Base-by-base conservation (phyloP, 345 rosid species). In the Geranium brycei region DNA sequence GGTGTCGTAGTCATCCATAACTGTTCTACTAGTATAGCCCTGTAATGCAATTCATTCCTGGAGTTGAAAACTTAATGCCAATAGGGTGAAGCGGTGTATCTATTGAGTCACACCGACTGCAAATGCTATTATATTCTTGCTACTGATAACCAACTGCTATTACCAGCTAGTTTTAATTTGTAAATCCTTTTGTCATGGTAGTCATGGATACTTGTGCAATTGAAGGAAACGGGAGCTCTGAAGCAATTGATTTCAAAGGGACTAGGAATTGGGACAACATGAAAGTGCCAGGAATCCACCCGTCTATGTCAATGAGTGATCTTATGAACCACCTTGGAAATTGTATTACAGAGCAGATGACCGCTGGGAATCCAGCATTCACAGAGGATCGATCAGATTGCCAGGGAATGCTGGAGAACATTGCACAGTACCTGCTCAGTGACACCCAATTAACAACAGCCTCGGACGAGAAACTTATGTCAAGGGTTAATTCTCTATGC, bases 401-500 rank as follows among this genome's bases (percentile, higher is more conserved):
- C 69, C 72, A 41, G 51, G 76, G 69, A 51, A 60, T 78, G 14
- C 56, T 82, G 56, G 79, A 76, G 69, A 81, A 78, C 63, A 69
- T 86, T 31, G 78, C 84, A 1, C 82, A 78, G 15, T 81, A 78
- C 70, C 73, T 87, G 69, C 70, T 82, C 13, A 75, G 72, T 23
- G 89, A 82, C 73, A 53, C 81, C 17, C 85, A 73, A 68, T 65
- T 68, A 31, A 30, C 79, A 31, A 13, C 77, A 16, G 69, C 81
- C 28, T 75, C 78, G 3, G 87, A 80, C 17, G 89, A 83, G 67
- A 71, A 71, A 57, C 75, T 85, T 57, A 78, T 82, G 87, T 71
- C 82, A 7, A 77, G 87, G 74, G 87, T 80, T 65, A 80, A 82
- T 69, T 82, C 89, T 5, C 82, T 84, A 32, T 79, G 77, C 63